Evolutionary conservation across 2,329 filamentous ascomycete species (phyloP).

Genomic region (Myriangium duriaei): DNA sequence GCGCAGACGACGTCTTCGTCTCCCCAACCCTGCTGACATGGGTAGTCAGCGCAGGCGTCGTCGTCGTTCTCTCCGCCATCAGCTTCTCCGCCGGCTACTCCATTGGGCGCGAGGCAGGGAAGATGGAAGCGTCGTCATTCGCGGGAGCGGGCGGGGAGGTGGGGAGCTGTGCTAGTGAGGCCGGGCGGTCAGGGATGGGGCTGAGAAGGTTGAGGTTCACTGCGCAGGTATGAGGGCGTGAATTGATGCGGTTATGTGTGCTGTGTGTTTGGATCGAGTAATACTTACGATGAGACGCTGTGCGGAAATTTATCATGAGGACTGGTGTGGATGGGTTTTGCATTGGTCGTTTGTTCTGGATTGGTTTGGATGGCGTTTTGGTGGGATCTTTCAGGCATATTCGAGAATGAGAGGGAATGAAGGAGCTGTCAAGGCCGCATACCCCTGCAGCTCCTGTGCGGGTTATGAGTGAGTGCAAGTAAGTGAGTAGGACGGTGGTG

Average conservation of each 20-base stretch:
- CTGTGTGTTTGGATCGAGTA: background rate
- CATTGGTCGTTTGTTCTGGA: too few relatives aligned
- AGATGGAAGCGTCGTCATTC: conserved; percentile 32
- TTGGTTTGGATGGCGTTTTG: too few relatives aligned
- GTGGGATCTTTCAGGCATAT: too few relatives aligned
- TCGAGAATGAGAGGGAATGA: too few relatives aligned
- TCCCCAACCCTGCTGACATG: conserved; percentile 52
- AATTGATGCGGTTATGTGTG: background rate
- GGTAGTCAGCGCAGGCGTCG: conserved; percentile 53
- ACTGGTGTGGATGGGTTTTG: too few relatives aligned
- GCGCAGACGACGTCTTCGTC: conserved; percentile 21
- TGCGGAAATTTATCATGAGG: too few relatives aligned
- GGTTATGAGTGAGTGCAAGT: too few relatives aligned
- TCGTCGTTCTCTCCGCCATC: conserved; percentile 50
- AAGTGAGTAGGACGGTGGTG: too few relatives aligned
- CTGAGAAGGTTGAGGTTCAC: conserved; percentile 22
- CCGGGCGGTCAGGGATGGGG: conserved; percentile 20
- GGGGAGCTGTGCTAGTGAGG: conserved; percentile 21
- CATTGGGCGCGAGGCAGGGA: conserved; percentile 46
- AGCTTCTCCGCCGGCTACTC: conserved; percentile 54
- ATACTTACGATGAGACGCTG: background rate
- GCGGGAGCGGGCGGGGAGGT: conserved; percentile 15
- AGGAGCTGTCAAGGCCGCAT: too few relatives aligned
- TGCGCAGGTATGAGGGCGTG: conserved; percentile 17
- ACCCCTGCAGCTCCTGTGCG: too few relatives aligned